These are phyloP conservation scores for Cystobasidiopsis lactophilus DNA, from an alignment of 768 basidiomycete species.

Conservation along the genomic window DNA sequence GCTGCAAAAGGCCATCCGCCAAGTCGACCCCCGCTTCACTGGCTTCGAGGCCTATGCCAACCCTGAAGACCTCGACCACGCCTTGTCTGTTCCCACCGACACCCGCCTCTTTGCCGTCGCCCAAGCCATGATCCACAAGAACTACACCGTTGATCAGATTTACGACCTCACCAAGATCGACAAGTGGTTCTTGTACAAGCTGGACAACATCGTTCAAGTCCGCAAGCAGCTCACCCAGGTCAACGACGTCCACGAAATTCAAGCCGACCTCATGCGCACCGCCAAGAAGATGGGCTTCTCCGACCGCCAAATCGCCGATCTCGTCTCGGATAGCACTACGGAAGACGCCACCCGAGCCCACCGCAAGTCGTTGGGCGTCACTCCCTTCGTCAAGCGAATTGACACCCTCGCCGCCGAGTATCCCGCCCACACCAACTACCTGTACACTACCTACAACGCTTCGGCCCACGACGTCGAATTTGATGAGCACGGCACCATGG, in stretches of 20 bases:
- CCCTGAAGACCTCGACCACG: conserved; percentile 61
- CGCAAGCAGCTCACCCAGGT: conserved; percentile 52
- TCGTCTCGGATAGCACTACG: conserved; percentile 35
- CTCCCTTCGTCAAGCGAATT: conserved; percentile 96
- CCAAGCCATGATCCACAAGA: conserved; percentile 85
- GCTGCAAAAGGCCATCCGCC: conserved; percentile 91
- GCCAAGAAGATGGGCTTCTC: conserved; percentile 94
- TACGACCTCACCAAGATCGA: conserved; percentile 96
- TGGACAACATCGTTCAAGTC: conserved; percentile 91
- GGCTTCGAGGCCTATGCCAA: conserved; percentile 90
- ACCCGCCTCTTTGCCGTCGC: conserved; percentile 92
- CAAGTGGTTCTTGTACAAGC: conserved; percentile 99
- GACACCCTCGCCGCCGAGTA: conserved; percentile 97
- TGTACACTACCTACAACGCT: conserved; percentile 98
- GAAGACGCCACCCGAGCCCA: conserved; percentile 62
- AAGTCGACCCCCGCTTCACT: conserved; percentile 87
- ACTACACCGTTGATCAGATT: conserved; percentile 68
- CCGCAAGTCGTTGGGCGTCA: conserved; percentile 69
- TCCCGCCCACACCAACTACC: conserved; percentile 95
- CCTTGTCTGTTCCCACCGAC: conserved; percentile 67
- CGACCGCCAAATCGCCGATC: conserved; percentile 70
- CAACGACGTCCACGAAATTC: conserved; percentile 36
- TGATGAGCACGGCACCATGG: conserved; percentile 95
- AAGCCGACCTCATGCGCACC: conserved; percentile 45
- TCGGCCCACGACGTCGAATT: conserved; percentile 87